Percentiles rank a stretch among this genome's conserved stretches.
Evolutionary conservation across 2,329 filamentous ascomycete species (phyloP).

Genomic region (Calonectria multiphialidica): DNA sequence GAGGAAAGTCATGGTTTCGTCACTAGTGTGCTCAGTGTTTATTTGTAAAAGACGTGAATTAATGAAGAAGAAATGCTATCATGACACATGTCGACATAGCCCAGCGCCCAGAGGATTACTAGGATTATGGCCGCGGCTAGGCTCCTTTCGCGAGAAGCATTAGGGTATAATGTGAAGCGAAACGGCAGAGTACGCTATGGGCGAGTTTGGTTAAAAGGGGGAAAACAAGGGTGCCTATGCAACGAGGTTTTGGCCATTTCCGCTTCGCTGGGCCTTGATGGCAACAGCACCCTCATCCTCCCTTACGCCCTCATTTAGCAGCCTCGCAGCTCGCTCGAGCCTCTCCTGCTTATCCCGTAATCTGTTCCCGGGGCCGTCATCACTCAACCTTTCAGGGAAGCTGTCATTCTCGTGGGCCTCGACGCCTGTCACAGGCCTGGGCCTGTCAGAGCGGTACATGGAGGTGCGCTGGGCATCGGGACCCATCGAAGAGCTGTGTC

Average conservation of each 20-base stretch:
- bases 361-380: slow-evolving; percentile 38
- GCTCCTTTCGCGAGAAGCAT: slow-evolving; percentile 27
- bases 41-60: slow-evolving; percentile 40
- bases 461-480: slow-evolving; percentile 45
- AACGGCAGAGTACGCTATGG: not conserved
- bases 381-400: slow-evolving; percentile 42
- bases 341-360: slow-evolving; percentile 53
- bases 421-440: slow-evolving; percentile 21
- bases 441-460: slow-evolving; percentile 50
- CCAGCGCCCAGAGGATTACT: slow-evolving; percentile 32
- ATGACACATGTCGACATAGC: slow-evolving; percentile 45
- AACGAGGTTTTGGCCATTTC: slow-evolving; percentile 12
- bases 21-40: slow-evolving; percentile 28
- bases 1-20: slow-evolving; percentile 23
- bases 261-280: slow-evolving; percentile 19
- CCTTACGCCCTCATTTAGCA: slow-evolving; percentile 47
- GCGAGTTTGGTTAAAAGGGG: not conserved
- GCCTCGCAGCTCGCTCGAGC: slow-evolving; percentile 53
- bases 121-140: slow-evolving; percentile 33
- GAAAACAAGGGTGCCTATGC: slow-evolving; percentile 9
- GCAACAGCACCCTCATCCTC: slow-evolving; percentile 12
- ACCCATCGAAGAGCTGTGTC: not conserved
- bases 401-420: slow-evolving; percentile 39
- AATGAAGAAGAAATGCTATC: slow-evolving; percentile 48
- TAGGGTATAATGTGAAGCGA: slow-evolving; percentile 9